Percentiles rank a stretch among this genome's conserved stretches.
Conservation (phyloP, 2,329 filamentous ascomycete genomes). For the Clarireedia paspali region DNA sequence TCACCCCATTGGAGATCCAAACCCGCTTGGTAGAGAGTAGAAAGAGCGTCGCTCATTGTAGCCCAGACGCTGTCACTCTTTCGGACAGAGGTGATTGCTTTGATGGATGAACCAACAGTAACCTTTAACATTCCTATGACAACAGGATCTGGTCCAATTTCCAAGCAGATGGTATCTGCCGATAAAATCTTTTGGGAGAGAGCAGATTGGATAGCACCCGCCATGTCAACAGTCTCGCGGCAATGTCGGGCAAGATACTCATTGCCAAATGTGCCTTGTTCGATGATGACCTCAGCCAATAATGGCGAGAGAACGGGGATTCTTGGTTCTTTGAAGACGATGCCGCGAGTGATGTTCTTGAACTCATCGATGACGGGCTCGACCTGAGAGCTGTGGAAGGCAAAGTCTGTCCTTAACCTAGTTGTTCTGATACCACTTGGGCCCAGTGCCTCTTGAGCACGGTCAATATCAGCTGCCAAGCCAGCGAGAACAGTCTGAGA, state of each 20-base stretch:
- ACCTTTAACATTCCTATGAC: no score
- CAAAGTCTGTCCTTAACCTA: not conserved
- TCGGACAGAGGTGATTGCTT: slow-evolving; percentile 20
- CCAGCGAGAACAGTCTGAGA: not conserved
- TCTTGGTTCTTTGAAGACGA: slow-evolving; percentile 46
- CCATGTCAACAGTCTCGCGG: slow-evolving; percentile 56
- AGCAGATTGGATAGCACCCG: slow-evolving; percentile 50
- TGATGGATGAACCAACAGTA: not conserved
- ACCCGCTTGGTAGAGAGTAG: not conserved
- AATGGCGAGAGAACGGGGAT: slow-evolving; percentile 61
- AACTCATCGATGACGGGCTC: slow-evolving; percentile 53
- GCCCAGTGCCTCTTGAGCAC: not conserved
- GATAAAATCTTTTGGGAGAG: slow-evolving; percentile 51
- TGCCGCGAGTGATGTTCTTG: slow-evolving; percentile 41
- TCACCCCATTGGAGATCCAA: not conserved
- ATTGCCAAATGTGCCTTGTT: slow-evolving; percentile 46
- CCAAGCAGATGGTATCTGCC: slow-evolving; percentile 35
- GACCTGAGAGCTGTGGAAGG: slow-evolving; percentile 47
- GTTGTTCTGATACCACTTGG: not conserved
- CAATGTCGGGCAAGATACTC: slow-evolving; percentile 56
- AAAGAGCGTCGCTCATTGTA: not conserved
- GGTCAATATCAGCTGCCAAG: not conserved
- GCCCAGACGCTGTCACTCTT: slow-evolving; percentile 25
- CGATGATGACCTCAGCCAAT: slow-evolving; percentile 49
- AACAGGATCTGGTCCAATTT: not conserved